Base-by-base conservation (phyloP, 1,284 basidiomycete genomes). In the Leccinum ambiguum region DNA sequence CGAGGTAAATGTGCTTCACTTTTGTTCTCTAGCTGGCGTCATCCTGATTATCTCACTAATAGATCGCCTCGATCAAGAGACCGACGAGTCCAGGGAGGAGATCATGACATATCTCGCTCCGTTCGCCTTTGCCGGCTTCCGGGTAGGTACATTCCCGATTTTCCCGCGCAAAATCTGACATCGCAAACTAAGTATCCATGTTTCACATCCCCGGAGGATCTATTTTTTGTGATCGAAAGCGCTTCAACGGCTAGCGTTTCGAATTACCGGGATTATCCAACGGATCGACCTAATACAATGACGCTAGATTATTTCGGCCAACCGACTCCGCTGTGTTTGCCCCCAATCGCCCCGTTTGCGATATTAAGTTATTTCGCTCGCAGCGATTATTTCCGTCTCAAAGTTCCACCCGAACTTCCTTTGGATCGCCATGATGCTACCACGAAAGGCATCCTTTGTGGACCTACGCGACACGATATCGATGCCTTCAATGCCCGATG, bases 111-210 rank as follows among this genome's bases (percentile, higher is more conserved):
- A 77, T 36, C 74, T 85, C 3, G 70, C 71, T 39, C 82, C 84
- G 30, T 79, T 80, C 64, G 78, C 80, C 4, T 78, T 84, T 67
- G 82, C 81, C 14, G 79, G 81, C 16, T 84, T 82, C 70, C 78
- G 79, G n/a, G 84, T 84, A 65, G 36, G 82, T 77, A 26, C 18
- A 65, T 53, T 69, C 41, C 39, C 48, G 61, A 43, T 62, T 61
- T 58, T 30, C 14, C 13, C 41, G 6, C 18, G 4, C 26, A 13
- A n/a, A 36, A 33, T 57, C 66, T 74, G 56, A 78, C 41, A 8
- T 39, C 10, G n/a, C 14, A 23, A 60, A 59, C 7, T 11, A 65
- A 78, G 77, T 78, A 79, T 57, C 77, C 77, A 9, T 79, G 75
- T 53, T 76, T 70, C 26, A 67, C 65, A 61, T 64, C 30, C 14